phyloP scores from a whole-genome alignment of 2,329 filamentous ascomycete genomes.

The Fusarium sp. region DNA sequence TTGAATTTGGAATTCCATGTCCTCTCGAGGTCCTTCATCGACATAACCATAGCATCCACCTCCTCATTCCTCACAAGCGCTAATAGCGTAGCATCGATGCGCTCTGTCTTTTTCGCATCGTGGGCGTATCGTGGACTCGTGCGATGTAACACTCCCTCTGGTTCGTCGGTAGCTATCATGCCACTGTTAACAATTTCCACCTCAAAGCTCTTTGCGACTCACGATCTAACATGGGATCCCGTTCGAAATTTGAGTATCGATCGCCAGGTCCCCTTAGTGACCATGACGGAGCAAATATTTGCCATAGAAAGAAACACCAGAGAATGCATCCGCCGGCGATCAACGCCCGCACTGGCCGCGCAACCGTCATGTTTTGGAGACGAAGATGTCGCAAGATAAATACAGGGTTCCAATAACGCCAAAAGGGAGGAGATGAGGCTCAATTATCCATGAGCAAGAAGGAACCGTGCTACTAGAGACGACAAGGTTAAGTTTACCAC shows the following conservation, averaged over 20 bases:
- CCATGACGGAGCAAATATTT: slow-evolving; percentile 73
- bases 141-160: slow-evolving; percentile 79
- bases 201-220: slow-evolving; percentile 53
- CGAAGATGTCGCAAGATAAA: slow-evolving; percentile 8
- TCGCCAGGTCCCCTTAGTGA: slow-evolving; percentile 58
- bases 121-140: slow-evolving; percentile 82
- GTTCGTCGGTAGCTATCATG: slow-evolving; percentile 80
- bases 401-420: slow-evolving; percentile 19
- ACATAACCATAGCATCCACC: slow-evolving; percentile 82
- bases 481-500: not conserved
- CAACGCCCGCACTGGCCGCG: slow-evolving; percentile 85
- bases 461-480: not conserved
- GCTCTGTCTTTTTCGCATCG: slow-evolving; percentile 78
- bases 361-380: slow-evolving; percentile 76
- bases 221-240: slow-evolving; percentile 91
- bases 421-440: slow-evolving; percentile 20
- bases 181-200: slow-evolving; percentile 9
- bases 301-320: slow-evolving; percentile 83
- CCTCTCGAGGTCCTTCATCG: slow-evolving; percentile 90
- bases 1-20: slow-evolving; percentile 99
- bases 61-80: slow-evolving; percentile 94
- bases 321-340: slow-evolving; percentile 77
- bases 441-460: slow-evolving; percentile 37
- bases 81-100: slow-evolving; percentile 93
- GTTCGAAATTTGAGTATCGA: slow-evolving; percentile 70